phyloP scores from a whole-genome alignment of 164 flowering plant species.

The Vitis cinerea region DNA sequence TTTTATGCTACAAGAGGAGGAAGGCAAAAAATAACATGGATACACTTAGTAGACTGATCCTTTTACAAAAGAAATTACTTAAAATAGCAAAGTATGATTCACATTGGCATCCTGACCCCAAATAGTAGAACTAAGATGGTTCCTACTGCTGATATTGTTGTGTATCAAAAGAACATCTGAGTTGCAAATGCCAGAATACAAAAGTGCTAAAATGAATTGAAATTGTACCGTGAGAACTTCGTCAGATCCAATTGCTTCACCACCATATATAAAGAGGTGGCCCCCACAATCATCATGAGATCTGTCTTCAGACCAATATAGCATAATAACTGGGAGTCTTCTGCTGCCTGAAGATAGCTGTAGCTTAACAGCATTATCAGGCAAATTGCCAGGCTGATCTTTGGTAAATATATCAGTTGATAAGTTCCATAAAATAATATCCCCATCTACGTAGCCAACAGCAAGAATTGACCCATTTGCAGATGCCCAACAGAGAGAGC shows the following conservation, averaged over 20 bases:
- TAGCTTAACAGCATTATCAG: slow-evolving; percentile 64
- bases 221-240: slow-evolving; percentile 77
- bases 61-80: neutral
- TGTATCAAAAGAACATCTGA: neutral
- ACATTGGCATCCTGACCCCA: neutral
- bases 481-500: slow-evolving; percentile 89
- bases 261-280: slow-evolving; percentile 83
- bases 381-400: slow-evolving; percentile 34
- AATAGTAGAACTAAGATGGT: neutral
- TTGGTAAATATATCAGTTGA: slow-evolving; percentile 32
- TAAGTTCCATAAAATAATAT: slow-evolving; percentile 77
- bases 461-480: slow-evolving; percentile 72
- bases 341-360: slow-evolving; percentile 64
- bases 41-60: neutral
- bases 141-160: neutral
- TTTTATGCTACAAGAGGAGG: neutral
- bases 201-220: neutral
- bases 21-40: neutral
- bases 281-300: slow-evolving; percentile 45
- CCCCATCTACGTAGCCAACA: slow-evolving; percentile 92
- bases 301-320: slow-evolving; percentile 56
- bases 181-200: neutral
- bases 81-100: neutral
- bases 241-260: slow-evolving; percentile 84
- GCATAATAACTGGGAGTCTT: slow-evolving; percentile 79